Evolutionary conservation across 2,329 filamentous ascomycete species (phyloP), one percentile per base, ranked within the genome.

Genomic region (Beauveria pseudobassiana): DNA sequence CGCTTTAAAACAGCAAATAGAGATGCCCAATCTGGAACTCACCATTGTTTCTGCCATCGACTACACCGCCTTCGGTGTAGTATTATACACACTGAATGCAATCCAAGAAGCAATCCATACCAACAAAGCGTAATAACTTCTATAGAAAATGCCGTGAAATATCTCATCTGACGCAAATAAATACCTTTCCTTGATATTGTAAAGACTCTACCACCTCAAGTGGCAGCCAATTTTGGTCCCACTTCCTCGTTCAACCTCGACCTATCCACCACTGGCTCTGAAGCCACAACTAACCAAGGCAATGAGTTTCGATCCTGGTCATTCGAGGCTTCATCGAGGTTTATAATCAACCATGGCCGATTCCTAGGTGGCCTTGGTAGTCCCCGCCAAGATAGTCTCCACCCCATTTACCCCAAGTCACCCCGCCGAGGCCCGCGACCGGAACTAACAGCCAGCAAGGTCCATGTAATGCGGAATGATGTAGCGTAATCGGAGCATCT

Each of bases 401-500:
- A 51, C 49, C n/a, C 49, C 22, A 49, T 42, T 16, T 18, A 26
- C 40, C 14, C 30, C 24, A 52, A 16, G 26, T 18, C 18, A 40
- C 56, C 22, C 28, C 38, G 57, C 38, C 26, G 22, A 43, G 48
- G 49, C 49, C 48, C 30, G 14, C 18, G 7, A 53, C 40, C 49
- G 49, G 49, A 46, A 49, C 48, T 38, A 43, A 8, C 16, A 45
- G 24, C 24, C 14, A 53, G 20, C 34, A 40, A 40, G 34, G 30
- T 20, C 20, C 40, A 40, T 26, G 20, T 14, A 53, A 40, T 20
- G 14, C 34, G 8, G 38, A 28, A 42, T 7, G 3, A n/a, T 26
- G 9, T 28, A 53, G 58, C 38, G 58, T 38, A 53, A 53, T 60
- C 58, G 58, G 58, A 52, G 28, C 58, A 20, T 10, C 18, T 43